phyloP scores from a whole-genome alignment of 2,329 filamentous ascomycete genomes.

The Ophiostoma piceae region DNA sequence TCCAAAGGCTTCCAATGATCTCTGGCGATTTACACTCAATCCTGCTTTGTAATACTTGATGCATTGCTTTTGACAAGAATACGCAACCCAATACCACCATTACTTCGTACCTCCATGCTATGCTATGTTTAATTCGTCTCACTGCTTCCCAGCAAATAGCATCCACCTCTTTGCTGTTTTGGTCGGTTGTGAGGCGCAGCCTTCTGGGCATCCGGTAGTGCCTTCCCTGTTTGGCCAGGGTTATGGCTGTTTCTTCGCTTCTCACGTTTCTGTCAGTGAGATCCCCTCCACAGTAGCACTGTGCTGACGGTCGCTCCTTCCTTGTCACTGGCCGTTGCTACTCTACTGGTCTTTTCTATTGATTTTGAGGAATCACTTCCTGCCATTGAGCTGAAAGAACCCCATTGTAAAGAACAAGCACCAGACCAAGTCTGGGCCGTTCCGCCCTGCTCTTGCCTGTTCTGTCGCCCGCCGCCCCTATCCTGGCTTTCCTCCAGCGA shows the following conservation, averaged over 20 bases:
- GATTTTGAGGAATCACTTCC: neutral
- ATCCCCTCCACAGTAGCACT: neutral
- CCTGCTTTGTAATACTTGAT: neutral
- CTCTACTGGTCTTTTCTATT: neutral
- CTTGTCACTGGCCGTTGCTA: neutral
- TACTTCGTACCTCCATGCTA: neutral
- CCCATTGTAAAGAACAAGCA: neutral
- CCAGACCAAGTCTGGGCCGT: neutral
- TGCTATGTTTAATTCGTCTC: neutral
- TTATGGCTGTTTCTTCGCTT: neutral
- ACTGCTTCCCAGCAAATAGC: neutral
- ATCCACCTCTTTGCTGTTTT: neutral
- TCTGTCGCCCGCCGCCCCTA: neutral
- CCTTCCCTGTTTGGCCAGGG: slow-evolving; percentile 14
- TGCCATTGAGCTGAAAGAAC: neutral
- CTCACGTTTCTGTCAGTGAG: neutral
- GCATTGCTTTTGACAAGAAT: neutral
- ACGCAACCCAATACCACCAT: neutral
- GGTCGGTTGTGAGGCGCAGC: slow-evolving; percentile 16
- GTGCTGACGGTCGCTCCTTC: slow-evolving; percentile 4
- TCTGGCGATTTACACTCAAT: neutral
- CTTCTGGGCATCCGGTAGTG: slow-evolving; percentile 20
- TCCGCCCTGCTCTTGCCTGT: slow-evolving; percentile 2
- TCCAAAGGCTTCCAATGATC: neutral
- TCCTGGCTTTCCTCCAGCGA: neutral